Percentiles rank a stretch among this genome's conserved stretches.
Conservation (phyloP, 768 basidiomycete species). For the Xerocomellus dryophilus region DNA sequence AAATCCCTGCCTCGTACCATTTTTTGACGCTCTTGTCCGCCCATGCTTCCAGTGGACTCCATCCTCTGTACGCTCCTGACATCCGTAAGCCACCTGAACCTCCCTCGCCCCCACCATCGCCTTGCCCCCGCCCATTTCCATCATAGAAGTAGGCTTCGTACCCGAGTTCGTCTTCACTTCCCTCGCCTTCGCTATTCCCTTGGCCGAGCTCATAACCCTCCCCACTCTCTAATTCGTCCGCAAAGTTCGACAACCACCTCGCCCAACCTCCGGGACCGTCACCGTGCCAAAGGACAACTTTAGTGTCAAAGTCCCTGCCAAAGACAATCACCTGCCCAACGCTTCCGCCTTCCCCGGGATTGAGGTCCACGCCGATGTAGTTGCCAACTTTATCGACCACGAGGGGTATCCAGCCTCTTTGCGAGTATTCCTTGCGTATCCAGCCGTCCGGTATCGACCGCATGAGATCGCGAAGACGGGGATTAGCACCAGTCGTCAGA, state of each 20-base stretch:
- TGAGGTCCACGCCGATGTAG: conserved; percentile 94
- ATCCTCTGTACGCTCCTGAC: conserved; percentile 84
- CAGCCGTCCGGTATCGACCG: conserved; percentile 85
- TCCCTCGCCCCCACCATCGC: conserved; percentile 74
- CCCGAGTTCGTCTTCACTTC: conserved; percentile 79
- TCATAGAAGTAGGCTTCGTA: conserved; percentile 87
- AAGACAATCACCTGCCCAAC: conserved; percentile 96
- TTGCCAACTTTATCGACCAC: conserved; percentile 93
- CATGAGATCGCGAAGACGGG: conserved; percentile 71
- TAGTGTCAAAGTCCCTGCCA: conserved; percentile 98
- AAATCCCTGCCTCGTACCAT: conserved; percentile 80
- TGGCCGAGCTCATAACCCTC: conserved; percentile 82
- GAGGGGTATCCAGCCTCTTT: conserved; percentile 95
- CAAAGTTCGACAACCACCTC: conserved; percentile 86
- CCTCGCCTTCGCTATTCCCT: conserved; percentile 56
- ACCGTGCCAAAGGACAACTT: conserved; percentile 91
- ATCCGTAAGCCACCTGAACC: conserved; percentile 70
- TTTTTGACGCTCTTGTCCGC: conserved; percentile 83
- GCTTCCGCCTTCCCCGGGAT: conserved; percentile 71
- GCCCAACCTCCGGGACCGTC: conserved; percentile 94
- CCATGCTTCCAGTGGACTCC: conserved; percentile 92
- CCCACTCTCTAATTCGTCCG: conserved; percentile 87
- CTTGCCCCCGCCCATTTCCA: conserved; percentile 71
- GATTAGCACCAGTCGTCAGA: conserved; percentile 79
- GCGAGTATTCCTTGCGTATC: conserved; percentile 87